Evolutionary conservation across 371 early-diverging fungal species (phyloP).

Genomic region (Rhizomucor miehei): DNA sequence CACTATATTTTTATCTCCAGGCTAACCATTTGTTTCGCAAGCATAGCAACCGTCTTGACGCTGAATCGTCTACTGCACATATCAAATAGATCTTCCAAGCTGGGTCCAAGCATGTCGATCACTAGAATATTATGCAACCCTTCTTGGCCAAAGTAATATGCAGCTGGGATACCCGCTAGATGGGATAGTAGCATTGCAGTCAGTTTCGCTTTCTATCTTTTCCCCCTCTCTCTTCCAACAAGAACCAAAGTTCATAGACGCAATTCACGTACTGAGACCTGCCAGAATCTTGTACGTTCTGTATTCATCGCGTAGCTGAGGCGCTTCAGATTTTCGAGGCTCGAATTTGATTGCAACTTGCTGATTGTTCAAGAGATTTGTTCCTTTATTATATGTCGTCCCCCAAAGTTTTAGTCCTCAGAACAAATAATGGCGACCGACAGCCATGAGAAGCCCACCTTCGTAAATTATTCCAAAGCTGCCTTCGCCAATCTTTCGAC

Average conservation of each 20-base stretch:
- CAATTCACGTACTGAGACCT: constrained; percentile 47
- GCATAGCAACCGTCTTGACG: constrained; percentile 91
- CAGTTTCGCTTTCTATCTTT: background rate
- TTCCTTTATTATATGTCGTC: constrained; percentile 14
- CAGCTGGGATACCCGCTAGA: constrained; percentile 77
- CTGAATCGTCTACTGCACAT: constrained; percentile 86
- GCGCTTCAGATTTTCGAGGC: constrained; percentile 84
- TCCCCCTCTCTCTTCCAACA: too few species aligned
- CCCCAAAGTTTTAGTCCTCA: background rate
- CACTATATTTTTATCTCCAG: constrained; percentile 2
- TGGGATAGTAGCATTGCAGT: constrained; percentile 17
- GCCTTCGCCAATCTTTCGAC: constrained; percentile 94
- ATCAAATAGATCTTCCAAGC: constrained; percentile 95
- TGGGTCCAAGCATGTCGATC: constrained; percentile 94
- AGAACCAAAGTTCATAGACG: background rate
- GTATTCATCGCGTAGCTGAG: constrained; percentile 88
- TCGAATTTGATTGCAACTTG: constrained; percentile 89
- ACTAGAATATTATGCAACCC: constrained; percentile 91
- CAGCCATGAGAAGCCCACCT: constrained; percentile 53
- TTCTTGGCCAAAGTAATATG: constrained; percentile 93
- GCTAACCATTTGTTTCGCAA: constrained; percentile 90
- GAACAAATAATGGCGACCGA: background rate
- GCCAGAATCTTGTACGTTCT: constrained; percentile 80
- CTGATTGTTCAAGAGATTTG: constrained; percentile 69
- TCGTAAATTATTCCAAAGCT: constrained; percentile 95